Conservation (phyloP, 768 basidiomycete species). For the Holtermannia corniformis region DNA sequence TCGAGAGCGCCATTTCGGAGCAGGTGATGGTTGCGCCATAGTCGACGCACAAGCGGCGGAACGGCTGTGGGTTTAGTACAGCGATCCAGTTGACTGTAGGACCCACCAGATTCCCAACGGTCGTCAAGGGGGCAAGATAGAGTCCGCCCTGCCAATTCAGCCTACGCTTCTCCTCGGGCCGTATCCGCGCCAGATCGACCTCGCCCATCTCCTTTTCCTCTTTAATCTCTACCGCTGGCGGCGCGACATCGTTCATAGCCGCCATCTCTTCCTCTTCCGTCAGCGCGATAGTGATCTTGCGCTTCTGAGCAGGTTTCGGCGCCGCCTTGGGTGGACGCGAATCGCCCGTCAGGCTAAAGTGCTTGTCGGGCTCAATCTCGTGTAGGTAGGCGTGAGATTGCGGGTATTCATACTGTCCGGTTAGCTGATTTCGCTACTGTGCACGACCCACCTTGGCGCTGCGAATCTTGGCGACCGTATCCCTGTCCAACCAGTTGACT, state of each 20-base stretch:
- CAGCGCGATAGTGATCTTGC: conserved; percentile 5
- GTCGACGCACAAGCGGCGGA: conserved; percentile 75
- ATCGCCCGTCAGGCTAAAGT: conserved; percentile 14
- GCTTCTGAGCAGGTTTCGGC: background rate
- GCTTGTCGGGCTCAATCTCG: conserved; percentile 25
- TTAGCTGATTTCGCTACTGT: background rate
- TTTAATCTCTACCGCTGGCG: background rate
- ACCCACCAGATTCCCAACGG: conserved; percentile 83
- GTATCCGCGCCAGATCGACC: conserved; percentile 52
- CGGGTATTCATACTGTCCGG: conserved; percentile 20
- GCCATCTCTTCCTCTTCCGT: conserved; percentile 6
- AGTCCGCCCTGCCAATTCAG: conserved; percentile 78
- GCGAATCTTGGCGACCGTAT: conserved; percentile 55
- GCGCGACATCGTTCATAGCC: conserved; percentile 10
- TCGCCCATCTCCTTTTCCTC: conserved; percentile 12
- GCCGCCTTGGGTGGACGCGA: background rate
- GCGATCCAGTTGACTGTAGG: background rate
- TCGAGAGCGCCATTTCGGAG: conserved; percentile 94
- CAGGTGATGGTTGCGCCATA: conserved; percentile 92
- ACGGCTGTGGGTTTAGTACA: conserved; percentile 71
- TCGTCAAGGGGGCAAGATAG: conserved; percentile 78
- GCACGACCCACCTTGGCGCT: conserved; percentile 54
- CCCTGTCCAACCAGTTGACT: conserved; percentile 57
- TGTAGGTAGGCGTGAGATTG: conserved; percentile 22
- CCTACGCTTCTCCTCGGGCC: conserved; percentile 74